A percentile compares a stretch with the other conserved stretches of the same genome.
Evolutionary conservation across 2,329 filamentous ascomycete species (phyloP).

Genomic region (Fusarium robinianum): DNA sequence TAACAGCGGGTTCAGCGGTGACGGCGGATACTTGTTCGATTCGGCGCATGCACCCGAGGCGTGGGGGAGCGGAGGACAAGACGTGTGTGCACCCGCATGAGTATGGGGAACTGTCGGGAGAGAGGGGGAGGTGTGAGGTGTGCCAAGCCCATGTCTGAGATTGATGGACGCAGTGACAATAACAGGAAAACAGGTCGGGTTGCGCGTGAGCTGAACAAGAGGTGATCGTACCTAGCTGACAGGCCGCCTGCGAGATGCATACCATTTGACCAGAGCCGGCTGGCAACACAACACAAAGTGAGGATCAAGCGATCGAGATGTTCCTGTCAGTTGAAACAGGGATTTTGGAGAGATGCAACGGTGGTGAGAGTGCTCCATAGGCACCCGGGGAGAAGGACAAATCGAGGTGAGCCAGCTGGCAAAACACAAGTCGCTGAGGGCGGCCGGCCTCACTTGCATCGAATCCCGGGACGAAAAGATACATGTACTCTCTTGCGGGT

Average conservation of each 20-base stretch:
- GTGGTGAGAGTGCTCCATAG: too few relatives aligned
- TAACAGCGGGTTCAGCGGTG: slow-evolving; percentile 15
- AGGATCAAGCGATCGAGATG: too few relatives aligned
- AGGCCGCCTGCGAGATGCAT: too few relatives aligned
- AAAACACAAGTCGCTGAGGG: slow-evolving; percentile 18
- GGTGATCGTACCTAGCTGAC: too few relatives aligned
- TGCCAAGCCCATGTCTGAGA: slow-evolving; percentile 29
- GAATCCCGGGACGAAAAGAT: too few relatives aligned
- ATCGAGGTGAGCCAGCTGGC: slow-evolving; percentile 33
- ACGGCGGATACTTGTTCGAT: slow-evolving; percentile 28
- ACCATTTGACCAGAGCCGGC: too few relatives aligned
- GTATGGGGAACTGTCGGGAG: too few relatives aligned
- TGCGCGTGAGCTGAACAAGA: too few relatives aligned
- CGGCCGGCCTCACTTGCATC: neutral
- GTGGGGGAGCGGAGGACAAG: slow-evolving; percentile 15
- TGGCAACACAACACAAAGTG: too few relatives aligned
- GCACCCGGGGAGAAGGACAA: slow-evolving; percentile 19
- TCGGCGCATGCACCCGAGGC: slow-evolving; percentile 15
- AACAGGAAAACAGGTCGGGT: slow-evolving; percentile 21
- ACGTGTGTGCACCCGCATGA: slow-evolving; percentile 14
- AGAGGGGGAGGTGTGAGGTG: slow-evolving; percentile 12
- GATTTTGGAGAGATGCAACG: too few relatives aligned
- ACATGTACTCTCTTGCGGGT: too few relatives aligned
- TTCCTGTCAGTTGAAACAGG: too few relatives aligned
- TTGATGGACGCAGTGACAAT: slow-evolving; percentile 24